Conservation (phyloP, 2,329 filamentous ascomycete species). For the Coniochaeta ligniaria region DNA sequence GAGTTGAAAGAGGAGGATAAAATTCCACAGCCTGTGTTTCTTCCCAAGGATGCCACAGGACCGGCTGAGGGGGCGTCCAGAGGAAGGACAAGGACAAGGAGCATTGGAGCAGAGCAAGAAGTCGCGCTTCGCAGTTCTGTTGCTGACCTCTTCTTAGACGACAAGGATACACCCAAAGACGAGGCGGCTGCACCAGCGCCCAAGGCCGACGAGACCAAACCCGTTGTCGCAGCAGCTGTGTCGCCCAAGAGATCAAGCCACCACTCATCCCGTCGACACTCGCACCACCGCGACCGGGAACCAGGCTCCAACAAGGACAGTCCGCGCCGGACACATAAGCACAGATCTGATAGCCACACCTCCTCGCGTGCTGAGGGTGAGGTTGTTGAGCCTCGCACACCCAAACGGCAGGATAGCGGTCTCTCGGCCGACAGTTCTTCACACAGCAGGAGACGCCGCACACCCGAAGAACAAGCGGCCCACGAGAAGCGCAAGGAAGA, state of each 20-base stretch:
- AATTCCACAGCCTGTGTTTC: not conserved
- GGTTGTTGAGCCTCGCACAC: slow-evolving; percentile 22
- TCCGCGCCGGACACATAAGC: slow-evolving; percentile 19
- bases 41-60: not conserved
- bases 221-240: slow-evolving; percentile 10
- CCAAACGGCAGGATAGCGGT: slow-evolving; percentile 38
- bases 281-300: slow-evolving; percentile 22
- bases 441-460: slow-evolving; percentile 27
- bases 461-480: slow-evolving; percentile 40
- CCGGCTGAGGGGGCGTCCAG: slow-evolving; percentile 6
- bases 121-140: slow-evolving; percentile 35
- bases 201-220: slow-evolving; percentile 24
- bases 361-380: slow-evolving; percentile 20
- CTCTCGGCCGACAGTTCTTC: slow-evolving; percentile 28
- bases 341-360: slow-evolving; percentile 28
- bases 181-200: slow-evolving; percentile 9
- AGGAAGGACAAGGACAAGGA: slow-evolving; percentile 20
- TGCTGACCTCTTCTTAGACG: slow-evolving; percentile 52
- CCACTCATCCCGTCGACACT: slow-evolving; percentile 29
- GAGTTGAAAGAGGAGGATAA: slow-evolving; percentile 14
- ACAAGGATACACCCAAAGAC: slow-evolving; percentile 30
- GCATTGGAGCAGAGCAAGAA: slow-evolving; percentile 26
- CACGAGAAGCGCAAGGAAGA: slow-evolving; percentile 44
- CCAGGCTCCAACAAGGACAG: slow-evolving; percentile 21
- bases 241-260: slow-evolving; percentile 31